Conservation (phyloP, 2,329 filamentous ascomycete genomes). For the Phoma sp. region DNA sequence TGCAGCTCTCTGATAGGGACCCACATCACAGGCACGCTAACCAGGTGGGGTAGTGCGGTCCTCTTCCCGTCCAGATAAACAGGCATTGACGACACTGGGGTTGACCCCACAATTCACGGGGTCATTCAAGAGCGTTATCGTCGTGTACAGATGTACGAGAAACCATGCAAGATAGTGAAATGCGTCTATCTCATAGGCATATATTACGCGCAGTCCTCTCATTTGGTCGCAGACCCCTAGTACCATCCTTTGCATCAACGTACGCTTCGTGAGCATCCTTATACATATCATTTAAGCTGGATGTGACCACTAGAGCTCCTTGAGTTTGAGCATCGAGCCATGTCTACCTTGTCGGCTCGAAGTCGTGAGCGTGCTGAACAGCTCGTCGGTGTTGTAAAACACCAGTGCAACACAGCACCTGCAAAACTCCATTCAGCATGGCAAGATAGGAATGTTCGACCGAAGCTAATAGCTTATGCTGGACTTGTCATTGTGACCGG, state of each 20-base stretch:
- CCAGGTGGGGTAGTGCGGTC: constrained; percentile 33
- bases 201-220: neutral
- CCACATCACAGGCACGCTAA: constrained; percentile 19
- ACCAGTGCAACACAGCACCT: neutral
- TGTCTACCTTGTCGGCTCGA: neutral
- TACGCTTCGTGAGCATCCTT: neutral
- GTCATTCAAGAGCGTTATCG: constrained; percentile 21
- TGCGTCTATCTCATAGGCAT: neutral
- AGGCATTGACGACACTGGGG: constrained; percentile 22
- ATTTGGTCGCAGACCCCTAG: neutral
- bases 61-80: constrained; percentile 19
- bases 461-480: neutral
- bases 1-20: constrained; percentile 14
- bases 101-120: constrained; percentile 25
- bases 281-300: neutral
- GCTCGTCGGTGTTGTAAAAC: neutral
- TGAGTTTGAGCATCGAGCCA: neutral
- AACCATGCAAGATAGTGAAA: neutral
- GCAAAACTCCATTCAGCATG: neutral
- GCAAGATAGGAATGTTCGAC: neutral
- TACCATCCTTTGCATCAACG: neutral
- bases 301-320: neutral
- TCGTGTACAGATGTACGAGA: constrained; percentile 7
- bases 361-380: neutral
- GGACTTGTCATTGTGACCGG: neutral